Percentiles rank a stretch among this genome's conserved stretches.
Conservation (phyloP, 768 basidiomycete genomes). For the Cubamyces sp. region DNA sequence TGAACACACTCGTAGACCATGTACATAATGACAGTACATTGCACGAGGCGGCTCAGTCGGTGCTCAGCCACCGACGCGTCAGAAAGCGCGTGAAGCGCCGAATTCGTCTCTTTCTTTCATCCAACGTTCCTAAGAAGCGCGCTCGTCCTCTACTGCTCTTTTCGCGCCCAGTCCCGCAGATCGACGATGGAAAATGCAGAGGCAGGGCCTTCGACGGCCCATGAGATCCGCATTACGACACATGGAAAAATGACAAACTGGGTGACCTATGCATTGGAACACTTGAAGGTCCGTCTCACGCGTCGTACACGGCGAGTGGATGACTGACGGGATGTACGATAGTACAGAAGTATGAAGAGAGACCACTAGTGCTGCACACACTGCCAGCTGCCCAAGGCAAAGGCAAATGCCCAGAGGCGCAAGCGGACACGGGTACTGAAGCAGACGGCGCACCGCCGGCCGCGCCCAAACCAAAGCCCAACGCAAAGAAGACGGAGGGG, state of each 20-base stretch:
- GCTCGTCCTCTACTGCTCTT: neutral
- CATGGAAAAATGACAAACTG: conserved; percentile 42
- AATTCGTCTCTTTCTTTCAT: neutral
- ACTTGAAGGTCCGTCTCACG: conserved; percentile 37
- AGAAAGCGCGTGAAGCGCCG: neutral
- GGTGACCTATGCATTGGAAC: conserved; percentile 42
- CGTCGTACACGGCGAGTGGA: too few relatives aligned
- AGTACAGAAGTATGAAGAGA: conserved; percentile 49
- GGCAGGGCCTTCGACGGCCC: conserved; percentile 22
- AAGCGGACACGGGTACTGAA: neutral
- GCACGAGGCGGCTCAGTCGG: neutral
- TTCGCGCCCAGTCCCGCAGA: neutral
- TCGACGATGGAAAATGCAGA: conserved; percentile 9
- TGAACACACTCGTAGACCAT: too few relatives aligned
- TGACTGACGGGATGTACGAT: neutral
- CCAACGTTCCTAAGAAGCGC: neutral
- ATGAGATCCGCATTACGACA: conserved; percentile 42
- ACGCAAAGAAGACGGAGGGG: conserved; percentile 27
- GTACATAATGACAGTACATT: neutral
- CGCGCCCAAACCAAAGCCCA: conserved; percentile 16
- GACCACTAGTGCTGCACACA: conserved; percentile 62
- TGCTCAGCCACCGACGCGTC: conserved; percentile 14
- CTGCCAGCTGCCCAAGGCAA: conserved; percentile 42
- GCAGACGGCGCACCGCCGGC: neutral
- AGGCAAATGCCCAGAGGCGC: conserved; percentile 3